Percentiles rank a stretch among this genome's conserved stretches.
These are phyloP conservation scores for Paulownia fortunei DNA, from an alignment of 257 asterid genomes.

Conservation along the genomic window DNA sequence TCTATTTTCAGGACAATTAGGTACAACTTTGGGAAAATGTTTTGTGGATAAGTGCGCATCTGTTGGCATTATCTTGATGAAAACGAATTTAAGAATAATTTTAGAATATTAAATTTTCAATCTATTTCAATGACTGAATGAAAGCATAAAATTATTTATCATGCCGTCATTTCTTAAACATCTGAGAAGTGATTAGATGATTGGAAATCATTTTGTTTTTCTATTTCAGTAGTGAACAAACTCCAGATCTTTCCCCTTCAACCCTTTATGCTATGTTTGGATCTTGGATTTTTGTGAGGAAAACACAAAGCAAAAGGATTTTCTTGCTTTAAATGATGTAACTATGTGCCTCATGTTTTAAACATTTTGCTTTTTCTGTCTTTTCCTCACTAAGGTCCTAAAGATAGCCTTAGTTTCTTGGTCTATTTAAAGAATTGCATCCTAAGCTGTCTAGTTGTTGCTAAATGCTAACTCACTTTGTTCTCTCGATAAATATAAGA, in stretches of 20 bases:
- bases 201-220: not conserved
- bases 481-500: not conserved
- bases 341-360: not conserved
- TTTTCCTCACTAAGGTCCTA: not conserved
- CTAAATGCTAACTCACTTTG: not conserved
- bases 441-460: not conserved
- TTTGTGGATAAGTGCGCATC: not conserved
- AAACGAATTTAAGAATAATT: not conserved
- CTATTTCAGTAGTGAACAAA: not conserved
- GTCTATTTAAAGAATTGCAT: not conserved
- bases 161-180: not conserved
- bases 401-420: not conserved
- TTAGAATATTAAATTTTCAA: no score
- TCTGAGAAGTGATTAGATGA: not conserved
- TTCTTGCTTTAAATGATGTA: constrained; percentile 10
- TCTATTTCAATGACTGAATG: no score
- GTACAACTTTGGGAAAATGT: not conserved
- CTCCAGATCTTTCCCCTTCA: not conserved
- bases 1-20: not conserved
- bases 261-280: not conserved
- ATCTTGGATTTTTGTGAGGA: not conserved
- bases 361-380: not conserved
- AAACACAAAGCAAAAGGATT: not conserved
- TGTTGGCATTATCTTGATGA: not conserved
- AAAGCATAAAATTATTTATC: no score